Evolutionary conservation across 2,329 filamentous ascomycete genomes (phyloP), one percentile per base, ranked within the genome.

Genomic region (Ilyonectria destructans): DNA sequence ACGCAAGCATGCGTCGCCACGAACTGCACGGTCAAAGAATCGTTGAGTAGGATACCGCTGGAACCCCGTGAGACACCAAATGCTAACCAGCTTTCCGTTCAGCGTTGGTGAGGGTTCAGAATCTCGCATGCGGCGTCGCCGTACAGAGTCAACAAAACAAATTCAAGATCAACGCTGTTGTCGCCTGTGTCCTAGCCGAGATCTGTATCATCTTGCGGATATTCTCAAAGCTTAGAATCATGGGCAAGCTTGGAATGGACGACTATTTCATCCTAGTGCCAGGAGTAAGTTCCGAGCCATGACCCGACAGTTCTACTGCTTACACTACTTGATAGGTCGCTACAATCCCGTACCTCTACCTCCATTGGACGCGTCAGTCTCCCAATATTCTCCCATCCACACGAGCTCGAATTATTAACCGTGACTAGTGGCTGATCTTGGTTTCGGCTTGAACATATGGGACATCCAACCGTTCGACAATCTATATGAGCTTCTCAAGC

Each of bases 401-500:
- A 5, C 26, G 1, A 15, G 46, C 12, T 33, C 3, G 2, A 29
- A 33, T 5, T 33, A 12, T 37, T 69, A 26, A 69, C 51, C 13
- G 2, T 9, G 2, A 1, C 2, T 21, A 69, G 67, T 71, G 21
- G 63, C 70, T 26, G 69, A 71, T 65, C 70, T 71, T 21, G 70
- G 70, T 3, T 71, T 71, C 7, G 70, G 70, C 5, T 26, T 71
- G 2, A 68, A 71, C 19, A 71, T 71, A 4, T 71, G 70, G 70
- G 67, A 71, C 3, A 60, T 71, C 12, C 51, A 59, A 5, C 69
- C 69, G 1, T 71, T 67, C 9, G 71, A 68, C 8, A 29, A 62
- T 10, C 12, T 73, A 8, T 73, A 73, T 6, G 43, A 73, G 45
- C 52, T 73, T 9, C 51, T 73, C 1, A 71, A 56, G 33, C 35